Base-by-base conservation (phyloP, 2,329 filamentous ascomycete species). In the Calonectria crousiana region DNA sequence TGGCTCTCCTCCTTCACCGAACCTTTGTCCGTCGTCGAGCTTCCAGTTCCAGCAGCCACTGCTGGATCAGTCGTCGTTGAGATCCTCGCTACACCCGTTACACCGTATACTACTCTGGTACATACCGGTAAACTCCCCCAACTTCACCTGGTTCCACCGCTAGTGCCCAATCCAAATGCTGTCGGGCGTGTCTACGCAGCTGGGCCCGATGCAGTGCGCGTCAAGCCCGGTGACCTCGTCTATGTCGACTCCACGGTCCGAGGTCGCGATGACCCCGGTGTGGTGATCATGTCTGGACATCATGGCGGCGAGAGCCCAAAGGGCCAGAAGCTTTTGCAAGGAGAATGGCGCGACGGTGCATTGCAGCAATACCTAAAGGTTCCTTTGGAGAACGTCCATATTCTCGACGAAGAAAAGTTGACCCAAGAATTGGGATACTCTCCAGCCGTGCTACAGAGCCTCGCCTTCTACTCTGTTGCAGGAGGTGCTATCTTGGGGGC, bases 261-360 rank as follows among this genome's bases (percentile, higher is more conserved):
- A 14, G 60, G 38, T 4, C 68, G 72, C 4, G 67, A 74, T 32
- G 72, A 74, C n/a, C 41, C 67, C 18, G 44, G 20, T 16, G 68
- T 71, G n/a, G 20, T 71, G 26, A 74, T 74, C 68, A 66, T 74
- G 60, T 49, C 62, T 26, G 68, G 68, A 2, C 67, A 71, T 26
- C 72, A 67, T 16, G 68, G 72, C 1, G 68, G 72, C 14, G 58
- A 66, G n/a, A 68, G 52, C 0, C 26, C 20, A 3, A 41, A 70
- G 14, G 68, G 60, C 18, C 56, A 30, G 16, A 60, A 18, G 9
- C 36, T 69, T 18, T 60, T 69, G 53, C 41, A 69, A 28, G 67
- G 53, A 30, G 28, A 69, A 20, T 68, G 66, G 66, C 51, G 66
- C 28, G 66, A 58, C 16, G 66, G 66, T 1, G 44, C 52, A 8